Conservation (phyloP, 2,329 filamentous ascomycete species). For the Lecanicillium sp. region DNA sequence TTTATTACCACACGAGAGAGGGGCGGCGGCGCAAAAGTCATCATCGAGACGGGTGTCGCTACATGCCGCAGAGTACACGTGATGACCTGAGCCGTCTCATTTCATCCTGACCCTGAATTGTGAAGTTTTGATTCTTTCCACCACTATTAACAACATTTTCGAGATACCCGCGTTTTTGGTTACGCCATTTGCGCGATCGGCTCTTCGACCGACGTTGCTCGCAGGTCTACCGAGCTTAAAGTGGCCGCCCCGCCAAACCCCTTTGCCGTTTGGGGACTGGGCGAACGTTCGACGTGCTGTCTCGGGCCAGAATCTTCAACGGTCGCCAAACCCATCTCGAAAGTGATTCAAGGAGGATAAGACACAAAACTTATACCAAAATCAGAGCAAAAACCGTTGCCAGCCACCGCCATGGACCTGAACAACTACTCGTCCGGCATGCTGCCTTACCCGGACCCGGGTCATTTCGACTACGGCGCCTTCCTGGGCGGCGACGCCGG, state of each 20-base stretch:
- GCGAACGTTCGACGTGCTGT: neutral
- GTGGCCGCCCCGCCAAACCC: neutral
- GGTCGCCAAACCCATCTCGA: too few species aligned
- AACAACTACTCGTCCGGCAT: constrained; percentile 23
- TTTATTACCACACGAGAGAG: too few species aligned
- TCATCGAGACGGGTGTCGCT: constrained; percentile 7
- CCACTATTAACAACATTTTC: neutral
- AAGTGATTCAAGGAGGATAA: too few species aligned
- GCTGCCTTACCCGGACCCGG: constrained; percentile 25
- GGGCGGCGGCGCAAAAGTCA: too few species aligned
- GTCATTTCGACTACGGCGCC: constrained; percentile 33
- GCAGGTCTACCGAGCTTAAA: neutral
- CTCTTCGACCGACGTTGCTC: neutral
- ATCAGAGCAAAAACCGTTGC: too few species aligned
- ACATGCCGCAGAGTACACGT: neutral
- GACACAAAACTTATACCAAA: too few species aligned
- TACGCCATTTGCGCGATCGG: too few species aligned
- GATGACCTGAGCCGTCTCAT: neutral
- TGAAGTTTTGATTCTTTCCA: neutral
- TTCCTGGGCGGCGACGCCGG: constrained; percentile 28
- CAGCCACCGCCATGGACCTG: constrained; percentile 24
- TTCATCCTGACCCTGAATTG: neutral
- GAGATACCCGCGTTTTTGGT: too few species aligned
- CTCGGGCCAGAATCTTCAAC: too few species aligned
- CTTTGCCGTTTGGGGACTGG: neutral